Base-by-base conservation (phyloP, 352 stramenopile species). In the Peronospora destructor region DNA sequence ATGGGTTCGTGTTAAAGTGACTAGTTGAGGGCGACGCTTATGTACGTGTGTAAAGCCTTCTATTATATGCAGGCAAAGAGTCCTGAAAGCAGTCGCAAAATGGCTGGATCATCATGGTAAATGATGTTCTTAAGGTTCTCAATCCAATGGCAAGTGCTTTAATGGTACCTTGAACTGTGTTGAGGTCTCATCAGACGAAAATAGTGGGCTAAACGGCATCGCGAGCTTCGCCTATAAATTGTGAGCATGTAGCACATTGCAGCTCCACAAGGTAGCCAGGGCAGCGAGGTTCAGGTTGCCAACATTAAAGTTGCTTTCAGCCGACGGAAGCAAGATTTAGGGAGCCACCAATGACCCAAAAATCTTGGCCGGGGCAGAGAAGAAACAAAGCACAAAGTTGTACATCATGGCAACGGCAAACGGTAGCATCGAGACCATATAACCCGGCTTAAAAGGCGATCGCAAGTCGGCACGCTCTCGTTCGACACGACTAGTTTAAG, bases 371-470 rank as follows among this genome's bases (percentile, higher is more conserved):
- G 84, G 82, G 0, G 84, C 84, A 2, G 49, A 62, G 51, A 97
- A 97, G 53, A n/a, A n/a, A n/a, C n/a, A n/a, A n/a, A n/a, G n/a
- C n/a, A n/a, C 93, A 87, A 87, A 87, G 97, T 5, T 90, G 72
- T 60, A 84, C 65, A 39, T 84, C 73, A n/a, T 71, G 61, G 19
- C 68, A 64, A 38, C 64, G 80, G 34, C 85, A 72, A 42, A 91
- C 83, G 26, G 87, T 61, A 30, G 64, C 61, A 28, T 91, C 81
- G 12, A 81, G 68, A 6, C 67, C 84, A 57, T 94, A 90, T 60
- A 97, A 87, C n/a, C n/a, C n/a, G n/a, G n/a, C n/a, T n/a, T n/a
- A n/a, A n/a, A n/a, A n/a, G n/a, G n/a, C n/a, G n/a, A n/a, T n/a
- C n/a, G n/a, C n/a, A n/a, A n/a, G n/a, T n/a, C n/a, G n/a, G n/a